Percentiles rank a stretch among this genome's conserved stretches.
phyloP scores from a whole-genome alignment of 768 basidiomycete genomes.

The Boletus coccyginus region DNA sequence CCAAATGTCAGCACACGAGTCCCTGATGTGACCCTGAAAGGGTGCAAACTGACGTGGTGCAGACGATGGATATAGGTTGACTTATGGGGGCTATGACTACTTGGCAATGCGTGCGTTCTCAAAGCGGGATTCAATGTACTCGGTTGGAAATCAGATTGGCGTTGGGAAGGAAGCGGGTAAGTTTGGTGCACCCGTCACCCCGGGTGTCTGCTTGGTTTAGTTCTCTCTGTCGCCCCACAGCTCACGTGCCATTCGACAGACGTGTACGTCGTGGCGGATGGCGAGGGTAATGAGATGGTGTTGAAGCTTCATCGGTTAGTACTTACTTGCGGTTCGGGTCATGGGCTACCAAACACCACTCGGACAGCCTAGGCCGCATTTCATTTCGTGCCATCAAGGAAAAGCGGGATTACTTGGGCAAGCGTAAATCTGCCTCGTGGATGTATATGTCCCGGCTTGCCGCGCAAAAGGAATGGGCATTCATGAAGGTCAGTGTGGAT shows the following conservation, averaged over 20 bases:
- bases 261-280: conserved; percentile 87
- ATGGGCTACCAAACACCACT: conserved; percentile 1
- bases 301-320: conserved; percentile 88
- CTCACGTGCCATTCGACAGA: conserved; percentile 38
- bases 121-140: conserved; percentile 82
- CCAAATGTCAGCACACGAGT: conserved; percentile 64
- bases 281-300: conserved; percentile 82
- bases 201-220: not conserved
- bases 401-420: conserved; percentile 95
- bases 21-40: not conserved
- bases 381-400: conserved; percentile 96
- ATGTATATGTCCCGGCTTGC: conserved; percentile 98
- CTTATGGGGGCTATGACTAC: conserved; percentile 98
- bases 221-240: not conserved
- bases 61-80: conserved; percentile 98
- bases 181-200: conserved; percentile 14
- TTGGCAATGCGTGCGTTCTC: conserved; percentile 92
- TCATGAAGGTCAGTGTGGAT: conserved; percentile 77
- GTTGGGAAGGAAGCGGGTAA: conserved; percentile 96
- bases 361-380: conserved; percentile 83
- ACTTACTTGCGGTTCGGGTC: not conserved
- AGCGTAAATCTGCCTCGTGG: conserved; percentile 95
- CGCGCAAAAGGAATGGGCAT: conserved; percentile 97
- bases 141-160: conserved; percentile 97
- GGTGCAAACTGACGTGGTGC: conserved; percentile 7